Percentiles rank a stretch among this genome's conserved stretches.
phyloP scores from a whole-genome alignment of 2,329 filamentous ascomycete genomes.

The Aspergillus persii region DNA sequence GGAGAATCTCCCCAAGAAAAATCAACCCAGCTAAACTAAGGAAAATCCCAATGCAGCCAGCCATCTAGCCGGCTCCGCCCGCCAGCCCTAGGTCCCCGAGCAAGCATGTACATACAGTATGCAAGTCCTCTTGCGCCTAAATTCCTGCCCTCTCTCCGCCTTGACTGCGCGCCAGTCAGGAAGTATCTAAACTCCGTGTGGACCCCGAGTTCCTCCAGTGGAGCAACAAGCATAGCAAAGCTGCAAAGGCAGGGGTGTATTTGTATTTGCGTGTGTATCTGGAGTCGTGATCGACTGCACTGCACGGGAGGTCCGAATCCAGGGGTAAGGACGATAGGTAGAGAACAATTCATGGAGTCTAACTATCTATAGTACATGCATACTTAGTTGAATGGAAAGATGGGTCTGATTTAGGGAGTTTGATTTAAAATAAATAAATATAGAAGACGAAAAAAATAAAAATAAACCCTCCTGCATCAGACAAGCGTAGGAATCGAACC shows the following conservation, averaged over 20 bases:
- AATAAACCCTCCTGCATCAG: background rate
- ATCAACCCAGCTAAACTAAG: no score
- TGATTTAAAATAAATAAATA: background rate
- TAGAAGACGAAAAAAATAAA: background rate
- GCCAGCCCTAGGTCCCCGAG: background rate
- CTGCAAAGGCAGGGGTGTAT: constrained; percentile 6
- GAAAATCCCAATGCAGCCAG: background rate
- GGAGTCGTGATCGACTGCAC: background rate
- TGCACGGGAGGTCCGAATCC: background rate
- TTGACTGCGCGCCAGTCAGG: no score
- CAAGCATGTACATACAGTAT: background rate
- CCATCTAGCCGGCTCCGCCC: background rate
- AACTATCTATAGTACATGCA: no score
- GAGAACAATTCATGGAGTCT: background rate
- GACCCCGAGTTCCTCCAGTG: background rate
- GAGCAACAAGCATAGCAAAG: background rate
- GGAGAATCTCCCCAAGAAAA: no score
- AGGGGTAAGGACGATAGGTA: background rate
- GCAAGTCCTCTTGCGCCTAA: background rate
- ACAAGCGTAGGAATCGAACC: background rate
- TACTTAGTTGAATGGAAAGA: background rate
- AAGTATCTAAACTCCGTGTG: background rate
- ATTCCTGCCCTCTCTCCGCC: background rate
- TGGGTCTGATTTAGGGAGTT: background rate
- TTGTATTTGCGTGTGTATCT: constrained; percentile 5